Base-by-base conservation (phyloP, 768 basidiomycete species). In the Suillus plorans region DNA sequence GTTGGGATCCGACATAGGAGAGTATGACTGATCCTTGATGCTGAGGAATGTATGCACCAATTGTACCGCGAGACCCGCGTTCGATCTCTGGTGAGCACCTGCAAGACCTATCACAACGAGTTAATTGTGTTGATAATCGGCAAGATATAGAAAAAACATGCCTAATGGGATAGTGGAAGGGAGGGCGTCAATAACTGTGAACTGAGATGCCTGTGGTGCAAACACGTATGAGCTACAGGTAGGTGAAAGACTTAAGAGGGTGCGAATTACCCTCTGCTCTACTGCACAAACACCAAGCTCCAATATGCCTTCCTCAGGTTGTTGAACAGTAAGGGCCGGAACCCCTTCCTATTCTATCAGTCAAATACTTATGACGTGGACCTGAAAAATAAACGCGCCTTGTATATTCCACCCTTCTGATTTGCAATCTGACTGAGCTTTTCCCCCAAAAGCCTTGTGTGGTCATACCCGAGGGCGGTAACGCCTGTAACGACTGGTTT, bases 321-420 rank as follows among this genome's bases (percentile, higher is more conserved):
- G 97, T 45, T 84, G 75, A 4, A 97, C 91, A 1, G 91, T 90
- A 60, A 96, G 79, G 9, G 97, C 97, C 1, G 94, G 93, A 2
- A 92, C 92, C 20, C 85, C 89, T 80, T 87, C 80, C 91, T 92
- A 63, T 52, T 61, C 44, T 66, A 47, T 61, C 31, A 52, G 39
- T 47, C 60, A 22, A 63, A 50, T 2, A 18, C 39, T 10, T 20
- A 22, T 61, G n/a, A 34, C 31, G 60, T 37, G 60, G 44, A 52
- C 18, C 12, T 31, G 20, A 22, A 28, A 36, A 6, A 42, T n/a
- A 42, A 36, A 67, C 78, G 36, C 60, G 87, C 91, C 84, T 99
- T 99, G 79, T 90, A 99, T 61, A 99, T 99, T 2, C 97, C 97
- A 36, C 90, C 94, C 76, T 99, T 99, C 72, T 99, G 97, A 84